Conservation (phyloP, 2,329 filamentous ascomycete genomes). For the Neofusicoccum parvum region DNA sequence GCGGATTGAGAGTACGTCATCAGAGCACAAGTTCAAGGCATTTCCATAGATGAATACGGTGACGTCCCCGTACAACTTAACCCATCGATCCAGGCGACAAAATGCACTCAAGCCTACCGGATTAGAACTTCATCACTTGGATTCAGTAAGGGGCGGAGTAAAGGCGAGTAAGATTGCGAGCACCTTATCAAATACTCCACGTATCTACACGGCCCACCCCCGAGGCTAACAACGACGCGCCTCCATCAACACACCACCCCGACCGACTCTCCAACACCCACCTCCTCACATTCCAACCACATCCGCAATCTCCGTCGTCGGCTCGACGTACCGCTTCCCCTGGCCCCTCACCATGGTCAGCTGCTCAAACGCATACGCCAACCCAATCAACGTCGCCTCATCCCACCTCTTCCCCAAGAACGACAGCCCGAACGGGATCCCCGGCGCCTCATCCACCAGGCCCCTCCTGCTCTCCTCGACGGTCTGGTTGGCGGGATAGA, state of each 20-base stretch:
- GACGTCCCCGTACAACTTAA: too few relatives aligned
- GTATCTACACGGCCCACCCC: too few relatives aligned
- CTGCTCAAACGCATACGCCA: constrained; percentile 72
- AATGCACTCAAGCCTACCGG: too few relatives aligned
- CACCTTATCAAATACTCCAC: too few relatives aligned
- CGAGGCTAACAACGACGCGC: too few relatives aligned
- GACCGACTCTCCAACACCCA: neutral
- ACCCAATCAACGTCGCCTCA: constrained; percentile 63
- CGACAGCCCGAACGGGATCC: constrained; percentile 62
- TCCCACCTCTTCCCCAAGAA: constrained; percentile 65
- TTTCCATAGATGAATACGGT: too few relatives aligned
- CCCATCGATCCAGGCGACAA: too few relatives aligned
- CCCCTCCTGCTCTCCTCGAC: constrained; percentile 51
- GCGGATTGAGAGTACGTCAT: too few relatives aligned
- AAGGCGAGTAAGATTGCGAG: too few relatives aligned
- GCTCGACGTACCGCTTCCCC: constrained; percentile 52
- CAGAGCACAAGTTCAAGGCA: too few relatives aligned
- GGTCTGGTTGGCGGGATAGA: constrained; percentile 52
- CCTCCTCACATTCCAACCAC: neutral
- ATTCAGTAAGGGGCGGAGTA: too few relatives aligned
- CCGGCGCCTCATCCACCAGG: constrained; percentile 56
- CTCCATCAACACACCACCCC: neutral
- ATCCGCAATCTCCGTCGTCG: constrained; percentile 43
- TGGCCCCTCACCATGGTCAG: constrained; percentile 52
- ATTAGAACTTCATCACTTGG: too few relatives aligned